phyloP scores from a whole-genome alignment of 495 filamentous ascomycete genomes.

The Geopyxis carbonaria region DNA sequence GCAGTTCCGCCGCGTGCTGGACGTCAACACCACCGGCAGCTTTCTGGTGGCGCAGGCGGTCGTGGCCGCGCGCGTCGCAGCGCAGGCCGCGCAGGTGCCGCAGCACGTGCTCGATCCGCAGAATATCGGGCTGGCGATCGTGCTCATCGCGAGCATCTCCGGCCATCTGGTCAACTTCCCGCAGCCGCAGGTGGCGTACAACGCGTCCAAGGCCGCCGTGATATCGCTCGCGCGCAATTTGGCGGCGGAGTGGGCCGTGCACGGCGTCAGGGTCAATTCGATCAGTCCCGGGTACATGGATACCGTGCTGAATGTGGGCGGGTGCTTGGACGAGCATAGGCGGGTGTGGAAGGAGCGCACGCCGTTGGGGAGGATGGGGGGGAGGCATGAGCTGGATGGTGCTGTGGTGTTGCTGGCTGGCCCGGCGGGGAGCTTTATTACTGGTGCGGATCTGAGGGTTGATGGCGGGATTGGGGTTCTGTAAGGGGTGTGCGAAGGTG shows the following conservation, averaged over 20 bases:
- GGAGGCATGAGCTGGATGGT: constrained; percentile 48
- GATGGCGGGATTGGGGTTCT: constrained; percentile 36
- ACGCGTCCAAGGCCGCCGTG: constrained; percentile 49
- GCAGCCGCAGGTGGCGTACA: constrained; percentile 53
- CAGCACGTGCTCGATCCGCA: constrained; percentile 21
- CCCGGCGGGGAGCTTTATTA: constrained; percentile 50
- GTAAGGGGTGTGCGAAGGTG: too few species aligned
- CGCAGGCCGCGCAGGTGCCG: constrained; percentile 23
- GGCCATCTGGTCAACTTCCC: constrained; percentile 50
- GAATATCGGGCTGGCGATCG: constrained; percentile 39
- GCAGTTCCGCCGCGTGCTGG: constrained; percentile 43
- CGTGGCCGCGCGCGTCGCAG: constrained; percentile 40
- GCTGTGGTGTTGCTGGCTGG: constrained; percentile 46
- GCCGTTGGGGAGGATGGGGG: constrained; percentile 53
- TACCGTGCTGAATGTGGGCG: constrained; percentile 57
- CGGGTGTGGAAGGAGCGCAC: constrained; percentile 43
- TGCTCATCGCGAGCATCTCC: constrained; percentile 51
- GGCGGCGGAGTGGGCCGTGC: constrained; percentile 46
- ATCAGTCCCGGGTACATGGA: constrained; percentile 67
- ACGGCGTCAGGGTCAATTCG: constrained; percentile 52
- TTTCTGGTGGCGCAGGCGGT: constrained; percentile 54
- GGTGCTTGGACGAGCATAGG: constrained; percentile 37
- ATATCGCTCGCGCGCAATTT: constrained; percentile 41
- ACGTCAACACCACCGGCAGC: constrained; percentile 50
- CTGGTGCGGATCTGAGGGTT: constrained; percentile 42